Percentiles rank a stretch among this genome's conserved stretches.
Conservation (phyloP, 495 filamentous ascomycete species). For the Collariella sp. region DNA sequence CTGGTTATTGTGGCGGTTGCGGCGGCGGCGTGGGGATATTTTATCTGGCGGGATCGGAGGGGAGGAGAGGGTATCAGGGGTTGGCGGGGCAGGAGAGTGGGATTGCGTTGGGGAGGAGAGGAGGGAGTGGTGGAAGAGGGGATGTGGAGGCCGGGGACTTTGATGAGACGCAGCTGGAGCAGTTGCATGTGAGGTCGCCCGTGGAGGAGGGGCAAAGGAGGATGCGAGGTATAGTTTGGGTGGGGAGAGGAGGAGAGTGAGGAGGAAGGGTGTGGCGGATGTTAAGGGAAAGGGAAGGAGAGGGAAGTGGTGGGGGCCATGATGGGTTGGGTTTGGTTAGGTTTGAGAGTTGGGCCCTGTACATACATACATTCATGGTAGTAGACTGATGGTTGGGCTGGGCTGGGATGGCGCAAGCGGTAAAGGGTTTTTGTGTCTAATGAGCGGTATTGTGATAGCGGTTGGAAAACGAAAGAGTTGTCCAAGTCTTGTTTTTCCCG, state of each 20-base stretch:
- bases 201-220: constrained; percentile 32
- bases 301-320: constrained; percentile 4
- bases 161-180: constrained; percentile 80
- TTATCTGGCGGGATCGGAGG: constrained; percentile 70
- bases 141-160: constrained; percentile 39
- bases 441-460: too few relatives aligned
- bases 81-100: constrained; percentile 28
- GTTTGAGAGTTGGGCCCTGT: neutral
- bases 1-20: constrained; percentile 77
- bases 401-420: neutral
- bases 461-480: too few relatives aligned
- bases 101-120: constrained; percentile 13
- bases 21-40: constrained; percentile 71
- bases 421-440: too few relatives aligned
- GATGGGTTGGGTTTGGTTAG: neutral
- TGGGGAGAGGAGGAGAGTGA: constrained; percentile 23
- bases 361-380: neutral
- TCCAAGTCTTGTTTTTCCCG: too few relatives aligned
- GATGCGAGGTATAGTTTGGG: constrained; percentile 50
- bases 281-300: neutral
- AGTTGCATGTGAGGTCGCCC: constrained; percentile 50
- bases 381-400: too few relatives aligned
- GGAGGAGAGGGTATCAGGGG: constrained; percentile 45
- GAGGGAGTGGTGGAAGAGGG: neutral
- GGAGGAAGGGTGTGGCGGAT: constrained; percentile 5